Evolutionary conservation across 495 filamentous ascomycete species (phyloP), one percentile per base, ranked within the genome.

Genomic region (Talaromyces trachyspermus): DNA sequence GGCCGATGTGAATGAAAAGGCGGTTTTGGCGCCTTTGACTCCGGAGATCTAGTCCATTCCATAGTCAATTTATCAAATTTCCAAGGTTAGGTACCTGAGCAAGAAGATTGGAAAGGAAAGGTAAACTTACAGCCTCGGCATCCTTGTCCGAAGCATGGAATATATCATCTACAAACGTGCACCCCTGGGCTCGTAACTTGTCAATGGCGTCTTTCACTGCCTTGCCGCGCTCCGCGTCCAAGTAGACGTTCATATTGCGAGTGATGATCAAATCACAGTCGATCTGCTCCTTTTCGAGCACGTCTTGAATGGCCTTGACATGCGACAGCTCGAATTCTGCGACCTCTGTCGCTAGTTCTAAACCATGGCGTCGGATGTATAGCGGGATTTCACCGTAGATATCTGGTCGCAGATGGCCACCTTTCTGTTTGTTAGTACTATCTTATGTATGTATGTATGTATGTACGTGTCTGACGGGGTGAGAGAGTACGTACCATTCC

Each of bases 11-110:
- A 62, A 63, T 4, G 51, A 53, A 36, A 68, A 62, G 10, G 67
- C 74, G 0, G 72, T 62, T 14, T 48, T 60, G 0, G 74, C 74
- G 3, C 70, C 75, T 29, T 69, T 66, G 12, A 78, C 75, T 17
- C 65, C 68, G 18, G 63, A 56, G n/a, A 70, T 57, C 25, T 49
- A 7, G 2, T 10, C 8, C 11, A 15, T 9, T 23, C 2, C 14
- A 22, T 43, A 43, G 39, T 22, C n/a, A 3, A 15, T 9, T 12
- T 2, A 8, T 20, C 3, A 63, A 55, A 19, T 61, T 54, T 24
- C 2, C 3, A 37, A 5, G 29, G 50, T 15, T n/a, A n/a, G n/a
- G n/a, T n/a, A n/a, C n/a, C n/a, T n/a, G n/a, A n/a, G n/a, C n/a
- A n/a, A 24, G 24, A 3, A 37, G 24, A 46, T 18, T 15, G n/a